phyloP scores from a whole-genome alignment of 108 stramenopile genomes.

The Nitzschia sp. region DNA sequence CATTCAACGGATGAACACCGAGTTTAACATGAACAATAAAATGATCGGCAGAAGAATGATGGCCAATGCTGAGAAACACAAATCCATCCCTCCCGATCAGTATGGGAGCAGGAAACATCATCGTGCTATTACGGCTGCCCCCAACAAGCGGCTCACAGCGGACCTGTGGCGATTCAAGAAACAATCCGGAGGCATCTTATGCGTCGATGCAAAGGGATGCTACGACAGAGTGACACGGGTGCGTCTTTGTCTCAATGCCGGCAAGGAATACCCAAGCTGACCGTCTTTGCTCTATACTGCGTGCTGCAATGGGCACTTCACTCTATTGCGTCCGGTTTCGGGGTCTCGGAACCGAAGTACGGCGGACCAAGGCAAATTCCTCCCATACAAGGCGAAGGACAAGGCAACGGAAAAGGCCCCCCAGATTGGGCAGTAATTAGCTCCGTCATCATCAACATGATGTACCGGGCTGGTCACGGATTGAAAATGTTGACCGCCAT shows the following conservation, averaged over 20 bases:
- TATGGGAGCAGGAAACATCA: neutral
- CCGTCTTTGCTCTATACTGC: neutral
- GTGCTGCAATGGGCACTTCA: constrained; percentile 4
- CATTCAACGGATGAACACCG: constrained; percentile 19
- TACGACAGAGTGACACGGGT: neutral
- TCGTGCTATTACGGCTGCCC: neutral
- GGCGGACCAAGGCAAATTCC: neutral
- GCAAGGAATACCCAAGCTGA: neutral
- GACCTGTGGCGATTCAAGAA: neutral
- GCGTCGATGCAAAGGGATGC: constrained; percentile 5
- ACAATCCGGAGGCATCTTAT: neutral
- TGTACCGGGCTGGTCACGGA: constrained; percentile 3
- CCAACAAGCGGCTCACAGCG: neutral
- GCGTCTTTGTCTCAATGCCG: neutral
- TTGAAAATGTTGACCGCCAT: constrained; percentile 1
- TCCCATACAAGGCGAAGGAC: constrained; percentile 6
- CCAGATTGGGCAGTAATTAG: neutral
- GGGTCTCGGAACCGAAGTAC: neutral
- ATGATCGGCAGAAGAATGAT: neutral
- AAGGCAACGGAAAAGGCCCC: constrained; percentile 5
- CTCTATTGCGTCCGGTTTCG: constrained; percentile 1
- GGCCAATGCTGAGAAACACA: too few species aligned
- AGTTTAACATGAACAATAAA: constrained; percentile 21
- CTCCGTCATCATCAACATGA: constrained; percentile 3
- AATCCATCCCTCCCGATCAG: neutral